Conservation (phyloP, 2,329 filamentous ascomycete species). For the Lasiodiplodia sp. region DNA sequence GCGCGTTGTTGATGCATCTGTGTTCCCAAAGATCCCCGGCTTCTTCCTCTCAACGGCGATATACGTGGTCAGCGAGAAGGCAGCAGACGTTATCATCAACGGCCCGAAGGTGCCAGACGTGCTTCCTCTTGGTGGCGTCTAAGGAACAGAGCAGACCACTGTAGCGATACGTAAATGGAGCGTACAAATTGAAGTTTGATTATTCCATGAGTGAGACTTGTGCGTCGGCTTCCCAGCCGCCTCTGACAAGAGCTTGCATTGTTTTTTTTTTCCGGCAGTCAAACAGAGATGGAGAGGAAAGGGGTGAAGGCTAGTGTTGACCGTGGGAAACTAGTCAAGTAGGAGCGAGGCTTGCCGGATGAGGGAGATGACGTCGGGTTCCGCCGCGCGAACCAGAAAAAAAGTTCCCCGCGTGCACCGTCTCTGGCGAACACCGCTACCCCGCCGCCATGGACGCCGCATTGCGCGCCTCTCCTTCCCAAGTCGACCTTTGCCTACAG, state of each 20-base stretch:
- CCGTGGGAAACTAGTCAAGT: not conserved
- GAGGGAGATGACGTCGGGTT: conserved; percentile 6
- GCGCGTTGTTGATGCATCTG: conserved; percentile 68
- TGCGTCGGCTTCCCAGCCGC: too few species aligned
- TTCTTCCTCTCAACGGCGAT: conserved; percentile 60
- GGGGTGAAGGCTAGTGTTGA: not conserved
- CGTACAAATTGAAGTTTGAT: too few species aligned
- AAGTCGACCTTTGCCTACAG: conserved; percentile 5
- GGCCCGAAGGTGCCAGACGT: not conserved
- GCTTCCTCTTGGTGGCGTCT: not conserved
- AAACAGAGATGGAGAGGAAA: not conserved
- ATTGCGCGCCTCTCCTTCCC: not conserved
- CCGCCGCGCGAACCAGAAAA: not conserved
- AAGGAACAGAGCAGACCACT: too few species aligned
- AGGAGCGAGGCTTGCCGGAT: not conserved
- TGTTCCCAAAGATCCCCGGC: conserved; percentile 64
- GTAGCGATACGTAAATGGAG: too few species aligned
- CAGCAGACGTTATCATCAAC: conserved; percentile 55
- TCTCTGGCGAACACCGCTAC: not conserved
- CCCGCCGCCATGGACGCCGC: conserved; percentile 12
- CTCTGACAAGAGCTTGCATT: too few species aligned
- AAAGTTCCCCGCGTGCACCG: conserved; percentile 18
- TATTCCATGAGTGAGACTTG: too few species aligned
- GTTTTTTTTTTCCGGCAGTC: too few species aligned
- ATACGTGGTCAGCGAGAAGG: conserved; percentile 68